Percentiles rank a stretch among this genome's conserved stretches.
These are phyloP conservation scores for Aphanomyces stellatus DNA, from an alignment of 352 stramenopile genomes.

Conservation along the genomic window DNA sequence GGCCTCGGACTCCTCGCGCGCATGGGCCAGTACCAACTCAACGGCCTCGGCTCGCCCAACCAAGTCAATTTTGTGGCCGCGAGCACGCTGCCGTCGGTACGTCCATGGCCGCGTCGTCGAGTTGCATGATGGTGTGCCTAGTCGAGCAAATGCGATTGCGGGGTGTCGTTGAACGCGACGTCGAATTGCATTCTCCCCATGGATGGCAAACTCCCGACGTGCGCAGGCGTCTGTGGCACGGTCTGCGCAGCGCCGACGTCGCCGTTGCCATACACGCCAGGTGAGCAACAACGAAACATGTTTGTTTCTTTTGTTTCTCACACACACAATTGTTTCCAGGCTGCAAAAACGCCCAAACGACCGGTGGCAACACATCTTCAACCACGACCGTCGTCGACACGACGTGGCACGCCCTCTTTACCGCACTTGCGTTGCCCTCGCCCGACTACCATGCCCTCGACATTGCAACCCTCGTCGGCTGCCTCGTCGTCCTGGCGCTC, in stretches of 20 bases:
- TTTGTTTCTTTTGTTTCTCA: not conserved
- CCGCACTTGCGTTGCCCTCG: not conserved
- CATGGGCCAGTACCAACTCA: slow-evolving; percentile 61
- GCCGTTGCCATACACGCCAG: slow-evolving; percentile 1
- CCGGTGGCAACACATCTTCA: not conserved
- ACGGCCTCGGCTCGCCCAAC: slow-evolving; percentile 45
- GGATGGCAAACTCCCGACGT: slow-evolving; percentile 10
- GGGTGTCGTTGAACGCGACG: no score
- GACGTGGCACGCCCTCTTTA: not conserved
- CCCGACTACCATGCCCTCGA: not conserved
- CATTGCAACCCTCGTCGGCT: not conserved
- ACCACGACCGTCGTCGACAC: not conserved
- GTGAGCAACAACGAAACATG: no score
- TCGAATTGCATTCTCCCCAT: slow-evolving; percentile 12
- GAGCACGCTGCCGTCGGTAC: not conserved
- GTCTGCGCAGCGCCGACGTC: slow-evolving; percentile 10
- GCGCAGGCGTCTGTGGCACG: slow-evolving; percentile 9
- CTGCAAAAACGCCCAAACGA: not conserved
- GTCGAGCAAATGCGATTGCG: no score
- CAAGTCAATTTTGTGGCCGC: slow-evolving; percentile 47
- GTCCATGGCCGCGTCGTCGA: not conserved
- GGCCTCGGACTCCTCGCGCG: slow-evolving; percentile 41
- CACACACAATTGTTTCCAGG: not conserved
- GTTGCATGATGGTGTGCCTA: no score
- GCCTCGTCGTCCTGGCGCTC: not conserved